Conservation (phyloP, 176 grass and related monocot species). For the Phoenix dactylifera region DNA sequence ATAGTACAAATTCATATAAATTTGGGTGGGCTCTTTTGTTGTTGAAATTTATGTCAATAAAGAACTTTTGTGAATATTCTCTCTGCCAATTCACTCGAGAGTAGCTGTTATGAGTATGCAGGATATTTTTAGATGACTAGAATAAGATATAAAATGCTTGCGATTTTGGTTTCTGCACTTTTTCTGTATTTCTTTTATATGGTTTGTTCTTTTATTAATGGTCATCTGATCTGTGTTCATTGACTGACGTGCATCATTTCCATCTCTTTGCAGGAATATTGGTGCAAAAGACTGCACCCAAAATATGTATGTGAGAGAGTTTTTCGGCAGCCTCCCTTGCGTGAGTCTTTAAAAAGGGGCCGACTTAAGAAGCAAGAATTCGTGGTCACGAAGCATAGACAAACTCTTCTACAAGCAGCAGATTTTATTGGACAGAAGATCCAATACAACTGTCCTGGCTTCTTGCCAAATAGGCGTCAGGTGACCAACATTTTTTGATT, state of each 20-base stretch:
- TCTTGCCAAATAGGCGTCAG: conserved; percentile 88
- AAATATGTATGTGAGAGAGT: conserved; percentile 96
- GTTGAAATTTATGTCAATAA: too few relatives aligned
- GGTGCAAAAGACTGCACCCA: conserved; percentile 95
- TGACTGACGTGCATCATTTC: too few relatives aligned
- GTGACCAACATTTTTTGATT: conserved; percentile 23
- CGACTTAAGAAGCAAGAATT: conserved; percentile 90
- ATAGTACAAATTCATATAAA: too few relatives aligned
- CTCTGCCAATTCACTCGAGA: too few relatives aligned
- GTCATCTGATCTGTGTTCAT: neutral
- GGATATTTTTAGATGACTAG: too few relatives aligned
- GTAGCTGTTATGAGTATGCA: too few relatives aligned
- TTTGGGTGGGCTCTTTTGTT: too few relatives aligned
- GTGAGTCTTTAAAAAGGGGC: conserved; percentile 69
- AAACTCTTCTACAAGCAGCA: conserved; percentile 58
- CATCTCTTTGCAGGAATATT: conserved; percentile 57
- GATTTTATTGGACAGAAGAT: conserved; percentile 79
- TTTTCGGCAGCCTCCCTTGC: conserved; percentile 73
- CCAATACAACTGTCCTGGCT: conserved; percentile 72
- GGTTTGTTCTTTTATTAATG: neutral
- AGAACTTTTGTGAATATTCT: too few relatives aligned
- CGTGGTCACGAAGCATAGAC: conserved; percentile 79
- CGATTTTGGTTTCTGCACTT: neutral
- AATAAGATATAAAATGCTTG: too few relatives aligned
- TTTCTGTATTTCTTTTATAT: neutral